Percentiles rank a stretch among this genome's conserved stretches.
Conservation (phyloP, 768 basidiomycete genomes). For the Rhodotorula toruloides region DNA sequence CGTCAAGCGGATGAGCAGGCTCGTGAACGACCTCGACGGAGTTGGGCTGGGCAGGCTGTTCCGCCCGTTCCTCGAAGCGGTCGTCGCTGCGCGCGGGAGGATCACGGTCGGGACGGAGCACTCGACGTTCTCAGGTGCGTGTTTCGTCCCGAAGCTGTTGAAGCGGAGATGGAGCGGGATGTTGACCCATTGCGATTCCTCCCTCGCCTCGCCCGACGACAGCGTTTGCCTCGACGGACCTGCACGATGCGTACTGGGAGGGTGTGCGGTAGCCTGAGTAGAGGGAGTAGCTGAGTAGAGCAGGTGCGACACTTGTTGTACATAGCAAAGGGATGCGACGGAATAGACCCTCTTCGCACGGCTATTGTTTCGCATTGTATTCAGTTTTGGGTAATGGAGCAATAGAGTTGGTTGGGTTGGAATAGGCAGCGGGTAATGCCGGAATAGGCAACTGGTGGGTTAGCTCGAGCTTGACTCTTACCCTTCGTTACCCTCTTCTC, state of each 20-base stretch:
- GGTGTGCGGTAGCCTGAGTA: background rate
- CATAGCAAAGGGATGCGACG: no score
- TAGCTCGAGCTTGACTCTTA: no score
- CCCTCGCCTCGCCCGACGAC: background rate
- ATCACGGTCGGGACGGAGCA: constrained; percentile 29
- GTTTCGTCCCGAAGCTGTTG: no score
- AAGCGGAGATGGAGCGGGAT: no score
- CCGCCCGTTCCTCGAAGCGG: constrained; percentile 63
- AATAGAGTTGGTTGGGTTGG: no score
- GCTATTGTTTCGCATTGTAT: no score
- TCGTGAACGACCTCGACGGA: constrained; percentile 54
- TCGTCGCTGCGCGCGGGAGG: constrained; percentile 54
- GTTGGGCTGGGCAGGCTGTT: constrained; percentile 52
- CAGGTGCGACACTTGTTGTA: background rate
- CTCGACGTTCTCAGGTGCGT: constrained; percentile 29
- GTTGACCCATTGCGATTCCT: background rate
- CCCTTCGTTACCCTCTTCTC: background rate
- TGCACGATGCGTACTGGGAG: constrained; percentile 10
- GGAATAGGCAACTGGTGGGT: background rate
- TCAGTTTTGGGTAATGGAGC: no score
- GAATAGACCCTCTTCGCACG: no score
- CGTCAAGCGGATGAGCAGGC: constrained; percentile 44
- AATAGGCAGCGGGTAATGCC: no score
- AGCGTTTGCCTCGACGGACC: constrained; percentile 1
- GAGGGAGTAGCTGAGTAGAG: background rate